Conservation (phyloP, 2,329 filamentous ascomycete species). For the Penicillium aurantiogriseum region DNA sequence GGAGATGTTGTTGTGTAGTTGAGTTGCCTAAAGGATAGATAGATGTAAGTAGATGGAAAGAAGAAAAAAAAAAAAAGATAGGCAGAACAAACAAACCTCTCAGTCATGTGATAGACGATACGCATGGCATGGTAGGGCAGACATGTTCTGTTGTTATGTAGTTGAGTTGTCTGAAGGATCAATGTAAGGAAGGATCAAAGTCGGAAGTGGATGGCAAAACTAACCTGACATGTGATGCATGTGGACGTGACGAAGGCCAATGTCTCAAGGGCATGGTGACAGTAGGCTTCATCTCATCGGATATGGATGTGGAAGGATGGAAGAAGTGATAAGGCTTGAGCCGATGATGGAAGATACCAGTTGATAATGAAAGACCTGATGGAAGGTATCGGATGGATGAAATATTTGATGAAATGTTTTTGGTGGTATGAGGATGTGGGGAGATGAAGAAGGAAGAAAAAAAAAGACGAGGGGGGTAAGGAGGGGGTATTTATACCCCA, state of each 20-base stretch:
- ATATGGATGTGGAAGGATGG: background rate
- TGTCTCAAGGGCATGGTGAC: background rate
- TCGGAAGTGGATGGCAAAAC: background rate
- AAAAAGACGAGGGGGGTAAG: background rate
- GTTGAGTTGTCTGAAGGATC: background rate
- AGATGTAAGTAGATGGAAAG: too few relatives aligned
- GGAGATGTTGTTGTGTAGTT: too few relatives aligned
- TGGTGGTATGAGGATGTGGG: background rate
- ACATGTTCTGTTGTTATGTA: background rate
- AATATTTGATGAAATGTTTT: background rate
- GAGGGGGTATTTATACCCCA: background rate
- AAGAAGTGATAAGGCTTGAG: background rate
- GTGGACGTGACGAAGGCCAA: background rate
- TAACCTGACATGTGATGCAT: background rate
- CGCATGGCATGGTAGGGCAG: too few relatives aligned
- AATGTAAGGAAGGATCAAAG: background rate
- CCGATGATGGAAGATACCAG: background rate
- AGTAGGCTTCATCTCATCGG: background rate
- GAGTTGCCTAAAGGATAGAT: too few relatives aligned
- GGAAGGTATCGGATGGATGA: background rate
- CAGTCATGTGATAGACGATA: too few relatives aligned
- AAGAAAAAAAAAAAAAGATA: too few relatives aligned
- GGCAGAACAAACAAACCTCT: too few relatives aligned
- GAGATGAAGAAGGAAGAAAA: background rate
- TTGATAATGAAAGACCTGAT: background rate